Evolutionary conservation across 1,284 basidiomycete species (phyloP).

Genomic region (Heterobasidion occidentale): DNA sequence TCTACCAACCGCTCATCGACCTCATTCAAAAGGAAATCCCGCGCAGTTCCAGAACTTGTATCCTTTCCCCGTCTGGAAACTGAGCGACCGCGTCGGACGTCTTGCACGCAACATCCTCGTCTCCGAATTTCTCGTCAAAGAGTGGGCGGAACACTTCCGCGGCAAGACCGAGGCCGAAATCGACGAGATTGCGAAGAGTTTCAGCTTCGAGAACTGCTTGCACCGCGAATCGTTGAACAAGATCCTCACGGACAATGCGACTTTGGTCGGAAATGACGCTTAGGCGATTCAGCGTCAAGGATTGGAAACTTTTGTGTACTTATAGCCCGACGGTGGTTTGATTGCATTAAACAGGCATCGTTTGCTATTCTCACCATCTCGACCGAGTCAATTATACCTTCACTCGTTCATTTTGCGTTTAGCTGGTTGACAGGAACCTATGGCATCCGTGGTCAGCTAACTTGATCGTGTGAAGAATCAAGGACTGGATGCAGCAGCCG

Average conservation of each 20-base stretch:
- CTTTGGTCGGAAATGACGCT: not conserved
- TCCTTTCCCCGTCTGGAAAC: conserved; percentile 43
- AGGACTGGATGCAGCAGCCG: too few species aligned
- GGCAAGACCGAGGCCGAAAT: conserved; percentile 48
- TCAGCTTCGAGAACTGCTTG: conserved; percentile 51
- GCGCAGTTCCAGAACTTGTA: conserved; percentile 36
- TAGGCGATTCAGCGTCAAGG: not conserved
- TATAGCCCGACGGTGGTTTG: not conserved
- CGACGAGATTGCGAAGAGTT: conserved; percentile 53
- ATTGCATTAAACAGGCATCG: not conserved
- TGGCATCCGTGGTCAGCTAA: too few species aligned
- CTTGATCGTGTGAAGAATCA: too few species aligned
- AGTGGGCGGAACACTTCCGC: conserved; percentile 59
- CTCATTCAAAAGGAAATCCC: conserved; percentile 41
- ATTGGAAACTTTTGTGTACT: not conserved
- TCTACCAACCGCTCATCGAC: conserved; percentile 51
- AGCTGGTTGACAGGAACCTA: too few species aligned
- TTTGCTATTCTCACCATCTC: too few species aligned
- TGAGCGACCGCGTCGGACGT: conserved; percentile 36
- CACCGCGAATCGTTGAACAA: conserved; percentile 40
- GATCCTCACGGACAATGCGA: conserved; percentile 32
- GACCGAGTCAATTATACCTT: too few species aligned
- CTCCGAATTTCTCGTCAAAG: conserved; percentile 53
- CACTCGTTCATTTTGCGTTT: too few species aligned
- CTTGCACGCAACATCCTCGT: conserved; percentile 57